These are phyloP conservation scores for Globisporangium rhizosaccharum DNA, from an alignment of 352 stramenopile genomes.

Conservation along the genomic window DNA sequence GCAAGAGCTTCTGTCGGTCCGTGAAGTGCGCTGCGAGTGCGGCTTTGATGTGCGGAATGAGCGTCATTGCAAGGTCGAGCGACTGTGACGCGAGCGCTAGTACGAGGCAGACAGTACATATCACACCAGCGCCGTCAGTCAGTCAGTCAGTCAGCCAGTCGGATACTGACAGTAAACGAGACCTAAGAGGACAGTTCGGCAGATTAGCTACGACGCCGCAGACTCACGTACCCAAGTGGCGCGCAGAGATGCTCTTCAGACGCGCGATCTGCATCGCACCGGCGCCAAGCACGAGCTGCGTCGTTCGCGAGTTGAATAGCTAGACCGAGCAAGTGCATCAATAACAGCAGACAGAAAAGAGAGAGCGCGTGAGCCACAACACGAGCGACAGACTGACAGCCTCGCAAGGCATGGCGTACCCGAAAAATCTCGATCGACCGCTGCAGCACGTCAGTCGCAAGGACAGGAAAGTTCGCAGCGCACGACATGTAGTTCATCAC, in stretches of 20 bases:
- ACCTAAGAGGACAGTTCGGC: no score
- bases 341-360: no score
- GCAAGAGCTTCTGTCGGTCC: constrained; percentile 93
- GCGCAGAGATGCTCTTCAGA: constrained; percentile 95
- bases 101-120: no score
- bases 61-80: constrained; percentile 90
- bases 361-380: no score
- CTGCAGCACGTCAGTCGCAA: constrained; percentile 92
- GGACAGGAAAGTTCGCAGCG: constrained; percentile 90
- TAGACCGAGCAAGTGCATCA: constrained; percentile 14
- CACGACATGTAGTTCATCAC: constrained; percentile 94
- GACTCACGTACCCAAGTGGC: constrained; percentile 80
- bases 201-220: neutral
- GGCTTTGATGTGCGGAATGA: constrained; percentile 94
- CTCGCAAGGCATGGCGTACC: constrained; percentile 20
- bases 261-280: constrained; percentile 95
- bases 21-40: constrained; percentile 94
- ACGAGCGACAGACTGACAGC: no score
- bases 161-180: no score
- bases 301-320: constrained; percentile 96
- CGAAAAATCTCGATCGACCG: constrained; percentile 91
- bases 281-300: constrained; percentile 94
- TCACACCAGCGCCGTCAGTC: neutral
- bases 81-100: constrained; percentile 94
- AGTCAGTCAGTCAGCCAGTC: neutral